Base-by-base conservation (phyloP, 306 rosid species). In the Psophocarpus tetragonolobus region DNA sequence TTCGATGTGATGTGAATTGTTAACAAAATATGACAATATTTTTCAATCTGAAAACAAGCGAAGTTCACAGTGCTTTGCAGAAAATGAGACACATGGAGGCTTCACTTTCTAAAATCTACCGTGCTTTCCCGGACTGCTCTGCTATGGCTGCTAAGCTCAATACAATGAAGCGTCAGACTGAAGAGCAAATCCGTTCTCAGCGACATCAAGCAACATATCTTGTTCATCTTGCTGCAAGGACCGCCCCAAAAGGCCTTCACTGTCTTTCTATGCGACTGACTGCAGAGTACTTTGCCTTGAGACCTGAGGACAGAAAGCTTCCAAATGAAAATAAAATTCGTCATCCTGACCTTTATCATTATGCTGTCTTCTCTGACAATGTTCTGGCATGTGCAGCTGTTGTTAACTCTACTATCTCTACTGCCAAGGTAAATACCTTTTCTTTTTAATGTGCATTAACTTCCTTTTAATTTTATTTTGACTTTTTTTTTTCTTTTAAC, bases 251-350 rank as follows among this genome's bases (percentile, higher is more conserved):
- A 78, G 57, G 63, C 77, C 23, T 78, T 78, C 82, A 78, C 41
- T 78, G 82, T 70, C 82, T 78, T 21, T 78, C 82, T 32, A 78
- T 78, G 82, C 76, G 63, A 23, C 39, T 78, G 63, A 78, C 82
- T 70, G 64, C 82, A 58, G 82, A 70, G 33, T 78, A 78, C 67
- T 78, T 78, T 70, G 15, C 77, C 53, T 75, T 58, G 61, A 69
- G 53, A 4, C 64, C 71, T 33, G 77, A 78, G 77, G 82, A 78
- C 42, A 78, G 82, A 78, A 47, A 69, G 64, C 77, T 58, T 78
- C 77, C 77, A 78, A 70, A 58, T 58, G 64, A 69, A 70, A 60
- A 70, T 58, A 78, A 58, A 68, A 70, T 78, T 58, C 29, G 45
- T 69, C 51, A 33, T 45, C 71, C 82, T 21, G 64, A 78, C 18